Conservation (phyloP, 2,329 filamentous ascomycete genomes). For the Chrysosphaeria jannelii region DNA sequence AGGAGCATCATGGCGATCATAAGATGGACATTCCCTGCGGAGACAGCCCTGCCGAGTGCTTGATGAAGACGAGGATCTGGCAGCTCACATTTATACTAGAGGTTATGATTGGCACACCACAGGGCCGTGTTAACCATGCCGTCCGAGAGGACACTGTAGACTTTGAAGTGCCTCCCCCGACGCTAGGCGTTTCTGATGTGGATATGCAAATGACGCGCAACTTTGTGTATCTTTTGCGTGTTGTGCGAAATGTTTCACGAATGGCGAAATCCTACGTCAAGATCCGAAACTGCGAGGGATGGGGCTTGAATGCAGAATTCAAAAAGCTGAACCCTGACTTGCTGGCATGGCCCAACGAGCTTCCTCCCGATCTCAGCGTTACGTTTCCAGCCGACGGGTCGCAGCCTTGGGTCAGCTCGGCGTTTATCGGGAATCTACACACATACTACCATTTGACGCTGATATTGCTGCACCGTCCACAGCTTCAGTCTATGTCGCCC, state of each 20-base stretch:
- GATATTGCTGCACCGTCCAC: slow-evolving; percentile 67
- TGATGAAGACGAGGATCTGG: slow-evolving; percentile 68
- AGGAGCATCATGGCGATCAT: slow-evolving; percentile 64
- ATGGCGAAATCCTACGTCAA: slow-evolving; percentile 49
- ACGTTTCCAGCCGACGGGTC: slow-evolving; percentile 51
- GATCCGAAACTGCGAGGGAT: slow-evolving; percentile 39
- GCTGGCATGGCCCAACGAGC: slow-evolving; percentile 40
- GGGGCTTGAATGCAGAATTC: slow-evolving; percentile 65
- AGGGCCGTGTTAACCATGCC: slow-evolving; percentile 58
- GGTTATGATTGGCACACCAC: slow-evolving; percentile 74
- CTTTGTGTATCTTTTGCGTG: slow-evolving; percentile 51
- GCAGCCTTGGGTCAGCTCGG: slow-evolving; percentile 56
- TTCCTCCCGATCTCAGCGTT: slow-evolving; percentile 53
- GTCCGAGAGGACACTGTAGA: slow-evolving; percentile 52
- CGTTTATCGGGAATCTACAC: slow-evolving; percentile 71
- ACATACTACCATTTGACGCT: slow-evolving; percentile 65
- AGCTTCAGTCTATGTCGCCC: slow-evolving; percentile 50
- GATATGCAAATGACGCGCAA: slow-evolving; percentile 59
- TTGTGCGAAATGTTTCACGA: slow-evolving; percentile 46
- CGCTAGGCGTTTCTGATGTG: slow-evolving; percentile 36
- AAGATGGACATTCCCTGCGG: slow-evolving; percentile 40
- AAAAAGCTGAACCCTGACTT: slow-evolving; percentile 52
- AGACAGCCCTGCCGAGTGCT: slow-evolving; percentile 40
- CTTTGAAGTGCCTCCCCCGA: slow-evolving; percentile 30
- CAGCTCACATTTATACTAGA: slow-evolving; percentile 66